These are phyloP conservation scores for Aspergillus steynii DNA, from an alignment of 495 filamentous ascomycete genomes.

Conservation along the genomic window DNA sequence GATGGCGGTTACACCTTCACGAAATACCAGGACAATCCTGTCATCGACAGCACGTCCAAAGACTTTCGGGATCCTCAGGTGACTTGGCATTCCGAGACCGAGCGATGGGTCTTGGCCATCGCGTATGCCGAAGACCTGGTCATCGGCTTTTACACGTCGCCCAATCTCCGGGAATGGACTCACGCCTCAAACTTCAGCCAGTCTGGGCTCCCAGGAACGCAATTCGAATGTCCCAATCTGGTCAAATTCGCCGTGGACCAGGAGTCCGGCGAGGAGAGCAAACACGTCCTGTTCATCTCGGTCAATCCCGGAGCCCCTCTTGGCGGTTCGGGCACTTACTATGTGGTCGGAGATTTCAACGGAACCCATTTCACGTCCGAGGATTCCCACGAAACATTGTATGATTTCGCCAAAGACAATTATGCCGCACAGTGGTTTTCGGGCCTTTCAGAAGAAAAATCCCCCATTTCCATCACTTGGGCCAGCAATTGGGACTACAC, in stretches of 20 bases:
- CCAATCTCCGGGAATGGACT: slow-evolving; percentile 50
- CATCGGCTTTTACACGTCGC: slow-evolving; percentile 51
- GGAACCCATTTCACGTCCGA: slow-evolving; percentile 29
- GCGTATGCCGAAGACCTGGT: slow-evolving; percentile 47
- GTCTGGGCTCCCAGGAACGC: slow-evolving; percentile 39
- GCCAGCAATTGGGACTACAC: slow-evolving; percentile 57
- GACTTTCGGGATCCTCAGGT: slow-evolving; percentile 59
- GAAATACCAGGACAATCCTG: slow-evolving; percentile 50
- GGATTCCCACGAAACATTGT: slow-evolving; percentile 1
- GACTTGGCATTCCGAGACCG: slow-evolving; percentile 41
- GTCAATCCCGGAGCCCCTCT: slow-evolving; percentile 57
- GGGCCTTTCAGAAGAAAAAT: slow-evolving; percentile 32
- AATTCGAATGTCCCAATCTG: slow-evolving; percentile 57
- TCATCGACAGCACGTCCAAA: slow-evolving; percentile 36
- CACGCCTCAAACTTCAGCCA: slow-evolving; percentile 52
- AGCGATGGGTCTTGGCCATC: slow-evolving; percentile 51
- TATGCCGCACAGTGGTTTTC: slow-evolving; percentile 57
- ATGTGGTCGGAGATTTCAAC: slow-evolving; percentile 53
- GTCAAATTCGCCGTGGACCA: slow-evolving; percentile 23
- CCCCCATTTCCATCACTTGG: slow-evolving; percentile 51
- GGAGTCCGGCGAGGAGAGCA: slow-evolving; percentile 21
- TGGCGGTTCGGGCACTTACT: slow-evolving; percentile 38
- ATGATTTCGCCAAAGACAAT: slow-evolving; percentile 55
- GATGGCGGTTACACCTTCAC: slow-evolving; percentile 54
- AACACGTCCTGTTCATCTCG: slow-evolving; percentile 47